Evolutionary conservation across 2,329 filamentous ascomycete genomes (phyloP).

Genomic region (Diaporthe aspalathi): DNA sequence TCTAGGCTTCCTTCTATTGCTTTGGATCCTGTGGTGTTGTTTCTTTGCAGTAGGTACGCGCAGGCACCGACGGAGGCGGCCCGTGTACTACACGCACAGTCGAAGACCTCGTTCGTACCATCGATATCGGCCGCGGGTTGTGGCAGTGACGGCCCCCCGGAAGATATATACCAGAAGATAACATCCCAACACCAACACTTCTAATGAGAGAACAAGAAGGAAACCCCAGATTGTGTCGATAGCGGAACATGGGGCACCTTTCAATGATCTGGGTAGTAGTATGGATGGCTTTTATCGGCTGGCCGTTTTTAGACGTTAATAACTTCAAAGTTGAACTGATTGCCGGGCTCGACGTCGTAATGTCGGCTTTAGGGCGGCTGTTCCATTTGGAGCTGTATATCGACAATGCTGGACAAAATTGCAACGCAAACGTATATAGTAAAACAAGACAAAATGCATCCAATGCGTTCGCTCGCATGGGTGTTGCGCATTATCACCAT

Average conservation of each 20-base stretch:
- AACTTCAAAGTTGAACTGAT: neutral
- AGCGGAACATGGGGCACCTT: too few relatives aligned
- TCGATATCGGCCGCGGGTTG: neutral
- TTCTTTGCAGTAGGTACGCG: constrained; percentile 1
- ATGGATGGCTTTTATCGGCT: too few relatives aligned
- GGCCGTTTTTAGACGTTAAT: neutral
- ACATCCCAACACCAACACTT: neutral
- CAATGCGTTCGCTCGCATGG: too few relatives aligned
- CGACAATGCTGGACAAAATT: neutral
- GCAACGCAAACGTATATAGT: neutral
- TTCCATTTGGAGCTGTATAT: neutral
- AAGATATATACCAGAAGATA: constrained; percentile 11
- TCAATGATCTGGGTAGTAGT: too few relatives aligned
- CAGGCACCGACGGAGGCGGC: neutral
- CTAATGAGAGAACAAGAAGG: neutral
- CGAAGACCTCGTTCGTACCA: neutral
- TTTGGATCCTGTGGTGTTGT: constrained; percentile 12
- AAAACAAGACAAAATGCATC: too few relatives aligned
- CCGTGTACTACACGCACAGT: neutral
- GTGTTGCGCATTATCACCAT: too few relatives aligned
- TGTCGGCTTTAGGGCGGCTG: neutral
- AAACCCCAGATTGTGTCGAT: neutral
- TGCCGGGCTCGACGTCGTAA: neutral
- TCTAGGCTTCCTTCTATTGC: neutral
- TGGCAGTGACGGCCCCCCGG: neutral